Evolutionary conservation across 805 yeast genomes (phyloP), one percentile per base, ranked within the genome.

Genomic region (Lipomyces yamanashiensis): DNA sequence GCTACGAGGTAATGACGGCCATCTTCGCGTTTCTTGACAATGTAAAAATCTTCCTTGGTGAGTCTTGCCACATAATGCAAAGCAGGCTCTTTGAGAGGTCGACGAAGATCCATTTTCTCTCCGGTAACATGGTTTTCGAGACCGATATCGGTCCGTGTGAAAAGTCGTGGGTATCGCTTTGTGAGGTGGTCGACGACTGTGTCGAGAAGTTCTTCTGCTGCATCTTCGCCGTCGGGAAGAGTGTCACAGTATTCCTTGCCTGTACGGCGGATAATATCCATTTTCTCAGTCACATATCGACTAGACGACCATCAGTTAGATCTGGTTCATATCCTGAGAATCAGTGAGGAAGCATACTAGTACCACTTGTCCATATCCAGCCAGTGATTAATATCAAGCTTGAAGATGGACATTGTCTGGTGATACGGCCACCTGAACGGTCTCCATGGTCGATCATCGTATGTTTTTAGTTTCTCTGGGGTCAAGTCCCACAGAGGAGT

Each of bases 381-480:
- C 92, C 92, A 87, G 75, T 87, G 88, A 74, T 87, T 87, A 43
- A 86, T 78, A 71, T 87, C 89, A n/a, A 87, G 79, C 72, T 84
- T 85, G 77, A 81, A 87, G 54, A 87, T 86, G 15, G 88, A 82
- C 92, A 87, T 87, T 1, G 91, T 87, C 74, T 87, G 92, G 74
- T 87, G 90, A 71, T 87, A 87, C 36, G 92, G 92, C 87, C 89
- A 86, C 71, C 92, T 78, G 76, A 87, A 87, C 8, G 91, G 91
- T 75, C 92, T 79, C 92, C 92, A 87, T 12, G 92, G 91, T 72
- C 92, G 79, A 70, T 86, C 92, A 69, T 87, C 90, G 71, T 86
- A 85, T 28, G 80, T 81, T 66, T 78, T 77, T 10, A 87, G 88
- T 69, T 85, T 85, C 54, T 87, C 90, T 1, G 89, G 89, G 0